Base-by-base conservation (phyloP, 2,329 filamentous ascomycete genomes). In the Diaporthe sp. region DNA sequence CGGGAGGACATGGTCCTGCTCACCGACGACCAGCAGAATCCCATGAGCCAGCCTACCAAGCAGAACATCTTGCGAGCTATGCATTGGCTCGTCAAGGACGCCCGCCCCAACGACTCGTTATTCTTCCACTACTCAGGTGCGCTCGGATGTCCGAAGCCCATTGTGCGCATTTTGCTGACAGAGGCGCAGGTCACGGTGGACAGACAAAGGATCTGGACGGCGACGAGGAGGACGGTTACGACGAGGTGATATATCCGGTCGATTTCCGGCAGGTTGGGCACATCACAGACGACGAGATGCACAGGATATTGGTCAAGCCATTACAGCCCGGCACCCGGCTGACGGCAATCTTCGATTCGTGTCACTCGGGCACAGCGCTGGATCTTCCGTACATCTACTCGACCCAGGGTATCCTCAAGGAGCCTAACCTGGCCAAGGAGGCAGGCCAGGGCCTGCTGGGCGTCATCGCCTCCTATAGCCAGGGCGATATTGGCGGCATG, bases 71-170 rank as follows among this genome's bases (percentile, higher is more conserved):
- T 98, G 50, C 91, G 96, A 71, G 96, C 96, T 40, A 98, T 98
- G 96, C 96, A 98, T 82, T 98, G 96, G 96, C 87, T 98, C 28
- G 95, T 98, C 74, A 98, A 98, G 85, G 96, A 98, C 81, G 96
- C 96, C 6, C 90, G 90, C 74, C 94, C 95, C 0, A 97, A 98
- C 82, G 96, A 98, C 82, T 97, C 96, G 6, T 89, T 98, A 9
- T 98, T 98, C 86, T 98, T 98, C 87, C 96, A 98, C 85, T 98
- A 98, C 83, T 98, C 96, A 52, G 95, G 94, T 95, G 85, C 78
- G 90, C 82, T 52, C 10, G 33, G 12, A 8, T n/a, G 17, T 10
- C 47, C 66, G 45, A 60, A 35, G 19, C 22, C 8, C 7, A 3
- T 2, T 28, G n/a, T 45, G 33, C 47, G 47, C n/a, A 2, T 4